These are phyloP conservation scores for Tetrapisispora fleetii DNA, from an alignment of 805 yeast species.

Conservation along the genomic window DNA sequence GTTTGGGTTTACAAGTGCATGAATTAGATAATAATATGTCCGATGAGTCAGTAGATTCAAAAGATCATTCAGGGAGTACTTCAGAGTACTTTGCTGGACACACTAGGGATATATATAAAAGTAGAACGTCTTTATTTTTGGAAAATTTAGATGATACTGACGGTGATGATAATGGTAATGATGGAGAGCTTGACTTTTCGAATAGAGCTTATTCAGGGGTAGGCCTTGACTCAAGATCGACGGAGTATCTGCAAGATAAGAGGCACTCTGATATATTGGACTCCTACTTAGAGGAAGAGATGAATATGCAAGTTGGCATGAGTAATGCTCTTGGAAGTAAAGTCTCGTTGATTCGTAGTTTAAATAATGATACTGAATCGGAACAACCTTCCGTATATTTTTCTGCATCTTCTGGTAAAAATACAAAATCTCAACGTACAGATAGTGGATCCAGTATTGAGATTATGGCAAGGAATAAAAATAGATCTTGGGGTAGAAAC, in stretches of 20 bases:
- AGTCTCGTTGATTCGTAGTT: background rate
- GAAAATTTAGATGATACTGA: background rate
- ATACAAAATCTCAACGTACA: background rate
- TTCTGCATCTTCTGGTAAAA: background rate
- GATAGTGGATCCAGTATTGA: background rate
- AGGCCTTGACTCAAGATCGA: background rate
- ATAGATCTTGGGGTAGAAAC: background rate
- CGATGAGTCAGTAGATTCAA: background rate
- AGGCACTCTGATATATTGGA: constrained; percentile 2
- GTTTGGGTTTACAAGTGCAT: too few relatives aligned
- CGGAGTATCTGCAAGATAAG: background rate
- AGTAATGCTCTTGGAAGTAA: background rate
- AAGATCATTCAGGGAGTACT: background rate
- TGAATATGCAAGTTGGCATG: background rate
- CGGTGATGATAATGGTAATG: background rate
- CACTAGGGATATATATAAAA: background rate
- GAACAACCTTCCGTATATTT: background rate
- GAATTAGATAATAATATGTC: background rate
- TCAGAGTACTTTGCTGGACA: background rate
- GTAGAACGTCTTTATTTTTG: background rate
- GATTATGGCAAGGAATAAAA: background rate
- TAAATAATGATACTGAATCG: background rate
- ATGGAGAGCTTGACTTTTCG: background rate
- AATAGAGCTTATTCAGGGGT: background rate
- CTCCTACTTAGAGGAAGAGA: background rate